Percentiles rank a stretch among this genome's conserved stretches.
phyloP scores from a whole-genome alignment of 148 eudicot species.

The Camellia sinensis region DNA sequence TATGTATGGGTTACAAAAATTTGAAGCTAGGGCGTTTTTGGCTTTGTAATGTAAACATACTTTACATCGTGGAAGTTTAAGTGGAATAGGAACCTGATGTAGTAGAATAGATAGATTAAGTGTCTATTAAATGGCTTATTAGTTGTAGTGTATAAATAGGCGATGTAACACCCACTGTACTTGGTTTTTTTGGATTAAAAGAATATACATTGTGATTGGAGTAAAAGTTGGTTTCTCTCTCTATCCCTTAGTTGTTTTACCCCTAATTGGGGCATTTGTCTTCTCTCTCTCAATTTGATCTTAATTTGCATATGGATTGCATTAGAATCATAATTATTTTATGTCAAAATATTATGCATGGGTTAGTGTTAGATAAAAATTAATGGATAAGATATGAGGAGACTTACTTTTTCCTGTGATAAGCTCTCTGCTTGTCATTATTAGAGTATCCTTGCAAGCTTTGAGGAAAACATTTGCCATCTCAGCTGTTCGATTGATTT shows the following conservation, averaged over 20 bases:
- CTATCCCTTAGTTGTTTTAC: too few relatives aligned
- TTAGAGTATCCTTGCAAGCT: conserved; percentile 67
- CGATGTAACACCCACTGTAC: too few relatives aligned
- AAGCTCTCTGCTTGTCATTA: conserved; percentile 89
- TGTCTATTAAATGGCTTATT: too few relatives aligned
- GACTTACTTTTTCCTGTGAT: conserved; percentile 81
- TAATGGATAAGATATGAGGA: conserved; percentile 6
- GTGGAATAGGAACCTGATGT: background rate
- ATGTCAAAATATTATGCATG: background rate
- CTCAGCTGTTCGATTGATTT: conserved; percentile 64
- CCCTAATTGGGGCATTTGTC: too few relatives aligned
- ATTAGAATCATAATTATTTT: background rate
- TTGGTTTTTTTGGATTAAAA: too few relatives aligned
- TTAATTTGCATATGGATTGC: too few relatives aligned
- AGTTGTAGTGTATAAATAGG: too few relatives aligned
- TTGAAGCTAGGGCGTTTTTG: background rate
- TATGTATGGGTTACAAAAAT: background rate
- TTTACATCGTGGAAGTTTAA: background rate
- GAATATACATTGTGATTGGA: too few relatives aligned
- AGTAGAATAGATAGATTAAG: too few relatives aligned
- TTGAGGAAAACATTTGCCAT: conserved; percentile 71
- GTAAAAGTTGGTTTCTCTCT: too few relatives aligned
- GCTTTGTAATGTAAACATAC: background rate
- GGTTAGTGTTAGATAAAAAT: background rate
- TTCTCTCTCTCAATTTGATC: too few relatives aligned